Evolutionary conservation across 2,329 filamentous ascomycete species (phyloP).

Genomic region (Balansia obtecta): DNA sequence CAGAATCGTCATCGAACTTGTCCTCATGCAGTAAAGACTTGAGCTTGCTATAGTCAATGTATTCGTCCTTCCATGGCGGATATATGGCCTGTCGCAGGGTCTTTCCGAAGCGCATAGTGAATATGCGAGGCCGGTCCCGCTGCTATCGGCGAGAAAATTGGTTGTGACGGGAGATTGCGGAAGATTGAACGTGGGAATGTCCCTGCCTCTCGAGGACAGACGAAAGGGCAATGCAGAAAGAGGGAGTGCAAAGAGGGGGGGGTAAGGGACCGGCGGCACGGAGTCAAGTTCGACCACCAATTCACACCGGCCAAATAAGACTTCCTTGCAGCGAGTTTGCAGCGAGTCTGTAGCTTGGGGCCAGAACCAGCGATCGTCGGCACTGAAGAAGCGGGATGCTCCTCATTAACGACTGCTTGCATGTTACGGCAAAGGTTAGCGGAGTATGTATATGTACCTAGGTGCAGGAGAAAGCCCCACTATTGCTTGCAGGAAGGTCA

Average conservation of each 20-base stretch:
- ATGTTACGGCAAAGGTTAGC: no score
- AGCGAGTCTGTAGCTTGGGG: no score
- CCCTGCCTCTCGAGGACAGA: neutral
- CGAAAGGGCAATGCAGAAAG: neutral
- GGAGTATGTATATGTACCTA: no score
- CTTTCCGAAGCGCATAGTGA: conserved; percentile 78
- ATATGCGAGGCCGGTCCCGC: neutral
- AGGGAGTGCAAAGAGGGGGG: neutral
- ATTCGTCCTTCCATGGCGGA: conserved; percentile 79
- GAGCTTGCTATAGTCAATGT: conserved; percentile 91
- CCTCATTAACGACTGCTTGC: neutral
- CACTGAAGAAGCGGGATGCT: no score
- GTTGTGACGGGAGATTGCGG: no score
- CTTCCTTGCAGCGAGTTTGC: no score
- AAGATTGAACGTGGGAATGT: no score
- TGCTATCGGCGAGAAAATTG: neutral
- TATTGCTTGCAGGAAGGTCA: no score
- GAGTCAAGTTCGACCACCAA: neutral
- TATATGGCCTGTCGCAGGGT: conserved; percentile 73
- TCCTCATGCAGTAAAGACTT: conserved; percentile 81
- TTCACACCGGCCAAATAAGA: neutral
- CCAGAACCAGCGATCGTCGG: neutral
- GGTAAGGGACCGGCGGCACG: neutral
- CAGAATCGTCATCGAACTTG: conserved; percentile 43
- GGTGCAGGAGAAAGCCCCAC: no score